Evolutionary conservation across 148 eudicot genomes (phyloP).

Genomic region (Diospyros lotus): DNA sequence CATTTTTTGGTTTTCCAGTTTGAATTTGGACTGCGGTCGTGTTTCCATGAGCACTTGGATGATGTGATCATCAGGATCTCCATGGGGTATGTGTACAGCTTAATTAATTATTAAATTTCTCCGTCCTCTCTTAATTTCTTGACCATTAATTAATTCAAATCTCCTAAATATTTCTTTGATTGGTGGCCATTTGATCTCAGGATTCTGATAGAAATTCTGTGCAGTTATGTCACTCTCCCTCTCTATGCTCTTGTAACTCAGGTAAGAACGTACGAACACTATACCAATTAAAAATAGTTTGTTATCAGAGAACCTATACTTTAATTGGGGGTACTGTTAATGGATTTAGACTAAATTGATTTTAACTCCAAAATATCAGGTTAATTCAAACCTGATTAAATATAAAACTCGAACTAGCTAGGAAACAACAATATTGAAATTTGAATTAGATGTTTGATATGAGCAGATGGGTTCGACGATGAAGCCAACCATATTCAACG

Average conservation of each 20-base stretch:
- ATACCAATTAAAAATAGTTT: too few species aligned
- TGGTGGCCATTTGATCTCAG: slow-evolving; percentile 16
- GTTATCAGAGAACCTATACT: too few species aligned
- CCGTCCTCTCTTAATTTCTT: neutral
- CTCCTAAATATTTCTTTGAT: neutral
- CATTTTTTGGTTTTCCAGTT: slow-evolving; percentile 11
- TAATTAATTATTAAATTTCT: neutral
- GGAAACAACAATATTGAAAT: too few species aligned
- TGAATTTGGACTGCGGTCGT: slow-evolving; percentile 36
- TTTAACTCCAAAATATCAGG: too few species aligned
- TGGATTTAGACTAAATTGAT: too few species aligned
- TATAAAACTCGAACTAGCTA: too few species aligned
- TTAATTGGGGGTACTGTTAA: too few species aligned
- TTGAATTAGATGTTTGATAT: too few species aligned
- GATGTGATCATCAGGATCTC: slow-evolving; percentile 37
- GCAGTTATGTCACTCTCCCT: slow-evolving; percentile 54
- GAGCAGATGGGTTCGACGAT: slow-evolving; percentile 48
- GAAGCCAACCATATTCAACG: slow-evolving; percentile 51
- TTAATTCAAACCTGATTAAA: too few species aligned
- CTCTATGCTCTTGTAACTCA: slow-evolving; percentile 50
- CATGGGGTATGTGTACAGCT: slow-evolving; percentile 31
- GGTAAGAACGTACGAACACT: slow-evolving; percentile 16
- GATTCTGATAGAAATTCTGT: slow-evolving; percentile 36
- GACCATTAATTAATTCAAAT: neutral
- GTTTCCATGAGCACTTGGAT: slow-evolving; percentile 30